Conservation (phyloP, 768 basidiomycete genomes). For the Tephrocybe rancida region DNA sequence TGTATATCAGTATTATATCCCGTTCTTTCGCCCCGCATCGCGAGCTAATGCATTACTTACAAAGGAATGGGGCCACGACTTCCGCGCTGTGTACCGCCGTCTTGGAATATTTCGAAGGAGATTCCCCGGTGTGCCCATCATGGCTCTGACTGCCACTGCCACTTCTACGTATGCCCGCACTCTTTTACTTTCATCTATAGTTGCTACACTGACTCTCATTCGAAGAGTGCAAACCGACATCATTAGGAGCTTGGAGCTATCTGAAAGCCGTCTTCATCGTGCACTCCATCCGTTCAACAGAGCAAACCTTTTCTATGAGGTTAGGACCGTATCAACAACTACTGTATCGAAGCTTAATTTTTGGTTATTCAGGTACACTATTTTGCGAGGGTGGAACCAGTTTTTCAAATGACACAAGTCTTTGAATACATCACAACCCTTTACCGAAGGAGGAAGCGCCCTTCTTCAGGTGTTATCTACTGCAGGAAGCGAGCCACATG, state of each 20-base stretch:
- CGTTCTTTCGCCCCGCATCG: background rate
- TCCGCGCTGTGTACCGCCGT: constrained; percentile 71
- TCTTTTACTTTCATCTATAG: too few relatives aligned
- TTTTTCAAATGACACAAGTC: constrained; percentile 64
- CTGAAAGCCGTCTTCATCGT: constrained; percentile 52
- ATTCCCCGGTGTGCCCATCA: constrained; percentile 75
- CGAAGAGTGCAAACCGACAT: constrained; percentile 77
- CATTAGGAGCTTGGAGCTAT: constrained; percentile 64
- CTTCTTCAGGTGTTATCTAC: constrained; percentile 78
- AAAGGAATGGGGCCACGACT: constrained; percentile 87
- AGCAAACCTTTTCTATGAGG: constrained; percentile 81
- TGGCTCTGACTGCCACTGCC: constrained; percentile 87
- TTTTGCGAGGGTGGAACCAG: constrained; percentile 49
- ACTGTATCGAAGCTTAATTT: background rate
- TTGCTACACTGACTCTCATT: constrained; percentile 1
- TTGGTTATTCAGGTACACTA: constrained; percentile 59
- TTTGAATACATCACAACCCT: constrained; percentile 66
- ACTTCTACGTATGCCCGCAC: constrained; percentile 55
- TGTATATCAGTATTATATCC: constrained; percentile 69
- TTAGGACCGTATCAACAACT: constrained; percentile 21
- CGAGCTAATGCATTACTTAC: background rate
- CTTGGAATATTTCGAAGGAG: constrained; percentile 70
- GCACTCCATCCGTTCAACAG: constrained; percentile 84
- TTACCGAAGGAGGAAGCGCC: constrained; percentile 55
- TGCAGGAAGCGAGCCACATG: constrained; percentile 72